A percentile compares a stretch with the other conserved stretches of the same genome.
These are phyloP conservation scores for Ustilago cynodontis DNA, from an alignment of 1,284 basidiomycete genomes.

Conservation along the genomic window DNA sequence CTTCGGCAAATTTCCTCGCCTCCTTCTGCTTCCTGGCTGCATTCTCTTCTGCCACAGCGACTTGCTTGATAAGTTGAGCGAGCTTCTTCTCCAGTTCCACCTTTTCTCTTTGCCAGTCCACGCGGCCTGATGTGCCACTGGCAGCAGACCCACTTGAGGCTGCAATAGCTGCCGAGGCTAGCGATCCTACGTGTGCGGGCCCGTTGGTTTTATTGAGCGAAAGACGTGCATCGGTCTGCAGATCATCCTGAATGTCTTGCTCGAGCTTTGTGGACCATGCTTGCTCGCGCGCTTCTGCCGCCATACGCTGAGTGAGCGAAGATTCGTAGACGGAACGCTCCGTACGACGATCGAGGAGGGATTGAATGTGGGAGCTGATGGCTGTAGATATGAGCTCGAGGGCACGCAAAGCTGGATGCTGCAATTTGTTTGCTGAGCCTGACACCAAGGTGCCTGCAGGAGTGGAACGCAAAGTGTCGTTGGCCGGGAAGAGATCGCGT, in stretches of 20 bases:
- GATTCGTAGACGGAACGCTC: conserved; percentile 31
- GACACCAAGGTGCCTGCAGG: conserved; percentile 26
- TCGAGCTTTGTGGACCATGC: conserved; percentile 32
- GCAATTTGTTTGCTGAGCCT: conserved; percentile 19
- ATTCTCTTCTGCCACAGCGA: conserved; percentile 36
- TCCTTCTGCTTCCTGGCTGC: conserved; percentile 38
- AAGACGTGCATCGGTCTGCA: conserved; percentile 37
- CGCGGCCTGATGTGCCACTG: conserved; percentile 22
- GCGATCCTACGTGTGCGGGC: conserved; percentile 25
- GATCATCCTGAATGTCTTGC: conserved; percentile 28
- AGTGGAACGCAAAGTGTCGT: conserved; percentile 37
- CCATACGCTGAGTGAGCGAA: conserved; percentile 14
- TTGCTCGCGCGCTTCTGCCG: conserved; percentile 25
- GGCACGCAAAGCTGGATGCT: conserved; percentile 44
- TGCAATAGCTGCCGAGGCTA: conserved; percentile 28
- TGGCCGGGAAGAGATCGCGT: conserved; percentile 53
- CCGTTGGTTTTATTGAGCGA: conserved; percentile 47
- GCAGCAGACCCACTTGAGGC: conserved; percentile 18
- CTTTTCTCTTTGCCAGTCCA: conserved; percentile 49
- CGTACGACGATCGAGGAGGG: conserved; percentile 42
- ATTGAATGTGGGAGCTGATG: conserved; percentile 38
- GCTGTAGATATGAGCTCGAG: conserved; percentile 29
- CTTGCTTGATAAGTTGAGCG: conserved; percentile 28
- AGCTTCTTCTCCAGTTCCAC: conserved; percentile 43
- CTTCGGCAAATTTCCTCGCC: conserved; percentile 28